These are phyloP conservation scores for Penicillium canescens DNA, from an alignment of 495 filamentous ascomycete species.

Conservation along the genomic window DNA sequence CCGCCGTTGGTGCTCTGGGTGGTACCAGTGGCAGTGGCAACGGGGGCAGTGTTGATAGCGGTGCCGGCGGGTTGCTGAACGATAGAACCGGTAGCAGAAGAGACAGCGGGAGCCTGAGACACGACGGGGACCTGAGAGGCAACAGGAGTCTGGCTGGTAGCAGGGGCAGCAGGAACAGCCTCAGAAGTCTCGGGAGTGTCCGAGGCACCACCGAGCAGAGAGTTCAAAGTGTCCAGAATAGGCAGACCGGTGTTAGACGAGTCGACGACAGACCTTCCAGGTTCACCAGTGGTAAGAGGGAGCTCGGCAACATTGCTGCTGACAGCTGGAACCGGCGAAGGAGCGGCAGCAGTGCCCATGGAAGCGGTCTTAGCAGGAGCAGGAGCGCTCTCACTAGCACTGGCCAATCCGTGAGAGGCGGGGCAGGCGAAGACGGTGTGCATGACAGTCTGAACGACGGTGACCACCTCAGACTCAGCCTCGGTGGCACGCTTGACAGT, in stretches of 20 bases:
- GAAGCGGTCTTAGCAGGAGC: conserved; percentile 7
- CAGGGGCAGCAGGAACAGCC: conserved; percentile 1
- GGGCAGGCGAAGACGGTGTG: conserved; percentile 21
- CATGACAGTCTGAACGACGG: conserved; percentile 28
- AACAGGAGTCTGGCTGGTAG: neutral
- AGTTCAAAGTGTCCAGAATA: conserved; percentile 15
- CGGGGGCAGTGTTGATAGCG: neutral
- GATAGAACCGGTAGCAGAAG: neutral
- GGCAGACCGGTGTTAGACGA: conserved; percentile 8
- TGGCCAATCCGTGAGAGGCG: conserved; percentile 2
- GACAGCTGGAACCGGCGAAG: neutral
- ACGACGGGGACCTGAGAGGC: neutral
- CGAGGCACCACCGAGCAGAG: conserved; percentile 4
- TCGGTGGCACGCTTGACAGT: conserved; percentile 25
- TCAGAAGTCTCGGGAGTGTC: conserved; percentile 5
- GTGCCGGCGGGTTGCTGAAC: neutral
- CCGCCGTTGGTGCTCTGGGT: neutral
- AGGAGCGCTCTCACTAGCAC: conserved; percentile 2
- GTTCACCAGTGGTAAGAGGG: conserved; percentile 6
- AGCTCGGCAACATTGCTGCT: neutral
- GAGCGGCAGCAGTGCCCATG: conserved; percentile 4
- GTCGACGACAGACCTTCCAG: neutral
- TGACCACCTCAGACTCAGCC: conserved; percentile 21
- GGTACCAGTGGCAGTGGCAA: neutral
- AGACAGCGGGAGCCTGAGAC: neutral